Conservation (phyloP, 305 asterid genomes). For the Fraxinus platypoda region DNA sequence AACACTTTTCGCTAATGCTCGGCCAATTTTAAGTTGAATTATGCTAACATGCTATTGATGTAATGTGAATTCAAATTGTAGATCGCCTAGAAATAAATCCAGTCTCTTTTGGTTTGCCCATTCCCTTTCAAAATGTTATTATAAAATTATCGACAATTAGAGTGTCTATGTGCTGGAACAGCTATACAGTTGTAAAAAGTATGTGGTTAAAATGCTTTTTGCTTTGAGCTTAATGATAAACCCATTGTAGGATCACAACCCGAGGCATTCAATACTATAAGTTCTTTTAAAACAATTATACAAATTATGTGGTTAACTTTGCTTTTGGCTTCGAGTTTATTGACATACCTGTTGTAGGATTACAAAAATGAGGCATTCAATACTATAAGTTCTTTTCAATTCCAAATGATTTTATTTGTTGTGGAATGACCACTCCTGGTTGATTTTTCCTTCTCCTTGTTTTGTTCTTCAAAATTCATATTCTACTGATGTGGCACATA, state of each 20-base stretch:
- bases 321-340: neutral
- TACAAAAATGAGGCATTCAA: neutral
- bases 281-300: neutral
- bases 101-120: neutral
- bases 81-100: neutral
- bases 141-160: neutral
- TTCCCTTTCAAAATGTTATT: neutral
- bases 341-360: neutral
- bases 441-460: neutral
- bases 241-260: neutral
- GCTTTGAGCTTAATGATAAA: neutral
- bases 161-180: neutral
- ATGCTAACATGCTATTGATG: neutral
- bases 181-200: neutral
- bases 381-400: neutral
- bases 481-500: neutral
- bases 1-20: neutral
- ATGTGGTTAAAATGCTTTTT: neutral
- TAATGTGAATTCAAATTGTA: neutral
- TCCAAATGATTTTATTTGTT: neutral
- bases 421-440: neutral
- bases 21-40: neutral
- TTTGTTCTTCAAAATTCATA: neutral
- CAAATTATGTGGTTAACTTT: neutral
- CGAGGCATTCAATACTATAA: neutral